Percentiles rank a stretch among this genome's conserved stretches.
phyloP scores from a whole-genome alignment of 768 basidiomycete species.

The Nidularia pulvinata region DNA sequence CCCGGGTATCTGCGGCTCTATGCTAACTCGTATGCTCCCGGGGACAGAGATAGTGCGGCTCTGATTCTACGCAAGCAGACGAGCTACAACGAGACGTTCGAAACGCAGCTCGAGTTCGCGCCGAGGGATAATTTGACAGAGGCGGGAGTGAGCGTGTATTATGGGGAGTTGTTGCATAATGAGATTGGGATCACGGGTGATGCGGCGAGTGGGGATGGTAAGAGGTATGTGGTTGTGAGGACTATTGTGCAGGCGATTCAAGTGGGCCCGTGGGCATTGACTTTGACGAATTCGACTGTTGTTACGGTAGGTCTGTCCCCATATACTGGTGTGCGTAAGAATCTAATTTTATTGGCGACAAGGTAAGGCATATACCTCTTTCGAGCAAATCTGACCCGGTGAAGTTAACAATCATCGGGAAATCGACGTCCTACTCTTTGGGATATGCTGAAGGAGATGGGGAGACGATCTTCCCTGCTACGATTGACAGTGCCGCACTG shows the following conservation, averaged over 20 bases:
- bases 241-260: conserved; percentile 24
- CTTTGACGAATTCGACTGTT: conserved; percentile 22
- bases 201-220: conserved; percentile 9
- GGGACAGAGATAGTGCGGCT: conserved; percentile 34
- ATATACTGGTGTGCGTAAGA: neutral
- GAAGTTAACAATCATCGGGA: conserved; percentile 23
- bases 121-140: conserved; percentile 27
- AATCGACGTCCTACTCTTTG: conserved; percentile 23
- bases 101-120: conserved; percentile 27
- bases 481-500: conserved; percentile 26
- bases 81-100: conserved; percentile 32
- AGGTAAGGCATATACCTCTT: conserved; percentile 17
- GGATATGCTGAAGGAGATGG: conserved; percentile 28
- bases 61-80: conserved; percentile 35
- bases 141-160: conserved; percentile 33
- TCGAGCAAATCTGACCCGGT: conserved; percentile 18
- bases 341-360: neutral
- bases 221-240: conserved; percentile 19
- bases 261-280: conserved; percentile 31
- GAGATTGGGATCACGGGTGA: conserved; percentile 29
- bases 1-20: conserved; percentile 25
- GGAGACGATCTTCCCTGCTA: conserved; percentile 19
- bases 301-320: conserved; percentile 17
- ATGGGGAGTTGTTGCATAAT: conserved; percentile 33
- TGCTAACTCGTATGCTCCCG: conserved; percentile 32